Base-by-base conservation (phyloP, 2,329 filamentous ascomycete genomes). In the Diaporthe sp. region DNA sequence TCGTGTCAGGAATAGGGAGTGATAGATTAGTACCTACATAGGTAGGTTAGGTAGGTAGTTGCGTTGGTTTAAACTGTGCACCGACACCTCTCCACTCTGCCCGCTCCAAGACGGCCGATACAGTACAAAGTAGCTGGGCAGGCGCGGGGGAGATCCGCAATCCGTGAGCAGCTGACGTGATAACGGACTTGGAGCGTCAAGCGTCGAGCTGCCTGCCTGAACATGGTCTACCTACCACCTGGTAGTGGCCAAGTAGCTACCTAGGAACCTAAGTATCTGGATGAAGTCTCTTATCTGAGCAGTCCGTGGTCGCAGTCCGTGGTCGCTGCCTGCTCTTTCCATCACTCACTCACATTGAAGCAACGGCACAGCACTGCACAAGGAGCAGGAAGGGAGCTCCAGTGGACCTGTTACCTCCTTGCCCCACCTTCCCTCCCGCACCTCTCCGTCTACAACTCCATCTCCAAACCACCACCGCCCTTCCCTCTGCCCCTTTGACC, bases 251-350 rank as follows among this genome's bases (percentile, higher is more conserved):
- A 42, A 4, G 2, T 53, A 42, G n/a, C 25, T 15, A 61, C 44
- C 13, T 39, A 56, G 6, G 13, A 6, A 37, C 35, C 35, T 37
- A 37, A 37, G 35, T 68, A 10, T n/a, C 44, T 71, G 17, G 15
- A 37, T 53, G 42, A 35, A 35, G n/a, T 17, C 12, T 59, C 69
- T 61, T 71, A 61, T 61, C 69, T 53, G 47, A 22, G 30, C 2
- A 47, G 44, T 42, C 42, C 17, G 7, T 42, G 42, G 55, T 63
- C 35, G 56, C 70, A 47, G 44, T 42, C 42, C 17, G 7, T 42
- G 42, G 55, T 63, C 35, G 56, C 70, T 71, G 70, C 70, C 70
- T 71, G 70, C 39, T 39, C 50, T 42, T 22, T 22, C 35, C 39
- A 42, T 32, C 58, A n/a, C 35, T 42, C 17, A 61, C 22, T 44